phyloP scores from a whole-genome alignment of 331 rosid genomes.

The Malus hybrid region DNA sequence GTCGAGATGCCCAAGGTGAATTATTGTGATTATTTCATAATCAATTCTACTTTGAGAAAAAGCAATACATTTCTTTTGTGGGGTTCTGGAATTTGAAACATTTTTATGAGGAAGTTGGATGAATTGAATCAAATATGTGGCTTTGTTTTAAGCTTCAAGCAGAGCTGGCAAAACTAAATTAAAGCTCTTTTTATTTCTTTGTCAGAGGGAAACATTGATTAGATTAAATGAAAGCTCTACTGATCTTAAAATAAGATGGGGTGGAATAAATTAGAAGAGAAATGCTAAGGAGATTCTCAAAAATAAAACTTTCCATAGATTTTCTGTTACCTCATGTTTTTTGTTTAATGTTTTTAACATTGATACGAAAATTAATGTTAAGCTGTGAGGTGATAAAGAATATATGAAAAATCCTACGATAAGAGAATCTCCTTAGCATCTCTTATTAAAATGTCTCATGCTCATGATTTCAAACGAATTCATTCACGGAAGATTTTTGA shows the following conservation, averaged over 20 bases:
- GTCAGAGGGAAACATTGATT: background rate
- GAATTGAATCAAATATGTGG: background rate
- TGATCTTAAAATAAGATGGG: background rate
- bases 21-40: background rate
- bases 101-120: background rate
- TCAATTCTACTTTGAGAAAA: background rate
- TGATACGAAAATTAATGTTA: rapidly evolving
- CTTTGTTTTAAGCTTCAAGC: background rate
- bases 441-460: background rate
- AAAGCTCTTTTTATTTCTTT: background rate
- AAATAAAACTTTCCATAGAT: rapidly evolving
- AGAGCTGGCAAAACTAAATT: background rate
- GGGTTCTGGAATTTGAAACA: background rate
- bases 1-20: background rate
- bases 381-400: rapidly evolving
- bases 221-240: background rate
- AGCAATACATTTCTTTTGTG: background rate
- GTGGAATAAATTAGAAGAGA: background rate
- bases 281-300: rapidly evolving
- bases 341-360: no score
- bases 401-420: rapidly evolving
- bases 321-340: rapidly evolving
- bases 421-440: background rate
- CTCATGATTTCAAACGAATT: background rate
- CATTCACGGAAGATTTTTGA: no score